Percentiles rank a stretch among this genome's conserved stretches.
Evolutionary conservation across 1,284 basidiomycete genomes (phyloP).

Genomic region (Tranzscheliella williamsii): DNA sequence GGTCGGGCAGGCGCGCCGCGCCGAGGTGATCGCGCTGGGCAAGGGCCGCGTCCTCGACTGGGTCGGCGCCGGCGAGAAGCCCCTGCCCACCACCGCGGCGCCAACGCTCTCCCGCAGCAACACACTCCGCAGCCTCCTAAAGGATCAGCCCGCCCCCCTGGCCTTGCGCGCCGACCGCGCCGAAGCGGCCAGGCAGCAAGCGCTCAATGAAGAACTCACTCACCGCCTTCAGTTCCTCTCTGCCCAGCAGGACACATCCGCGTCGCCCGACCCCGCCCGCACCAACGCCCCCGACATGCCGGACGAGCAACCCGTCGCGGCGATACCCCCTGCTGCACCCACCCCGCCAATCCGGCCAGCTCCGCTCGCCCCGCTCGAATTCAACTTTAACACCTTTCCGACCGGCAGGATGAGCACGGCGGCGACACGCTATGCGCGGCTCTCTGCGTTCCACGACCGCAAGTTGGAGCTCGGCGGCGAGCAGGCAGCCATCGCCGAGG

Average conservation of each 20-base stretch:
- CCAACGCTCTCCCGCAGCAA: conserved; percentile 30
- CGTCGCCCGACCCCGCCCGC: too few relatives aligned
- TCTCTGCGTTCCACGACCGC: conserved; percentile 34
- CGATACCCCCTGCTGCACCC: neutral
- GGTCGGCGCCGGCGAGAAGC: conserved; percentile 15
- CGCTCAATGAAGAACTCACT: conserved; percentile 13
- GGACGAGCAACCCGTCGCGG: conserved; percentile 2
- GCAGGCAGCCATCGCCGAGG: conserved; percentile 1
- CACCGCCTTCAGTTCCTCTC: conserved; percentile 11
- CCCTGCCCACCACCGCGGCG: conserved; percentile 10
- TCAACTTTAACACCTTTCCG: conserved; percentile 1
- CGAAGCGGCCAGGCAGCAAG: conserved; percentile 12
- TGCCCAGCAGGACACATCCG: too few relatives aligned
- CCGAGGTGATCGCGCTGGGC: conserved; percentile 35
- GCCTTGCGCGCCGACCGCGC: neutral
- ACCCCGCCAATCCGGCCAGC: neutral
- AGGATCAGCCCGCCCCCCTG: neutral
- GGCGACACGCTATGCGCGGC: conserved; percentile 4
- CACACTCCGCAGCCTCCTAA: conserved; percentile 16
- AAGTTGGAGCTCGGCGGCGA: neutral
- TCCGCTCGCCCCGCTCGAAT: neutral
- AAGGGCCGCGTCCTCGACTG: conserved; percentile 40
- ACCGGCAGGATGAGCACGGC: neutral
- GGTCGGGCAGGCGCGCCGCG: conserved; percentile 29
- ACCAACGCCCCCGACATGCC: conserved; percentile 10